Conservation (phyloP, 169 alveolate species). For the Neospora caninum region DNA sequence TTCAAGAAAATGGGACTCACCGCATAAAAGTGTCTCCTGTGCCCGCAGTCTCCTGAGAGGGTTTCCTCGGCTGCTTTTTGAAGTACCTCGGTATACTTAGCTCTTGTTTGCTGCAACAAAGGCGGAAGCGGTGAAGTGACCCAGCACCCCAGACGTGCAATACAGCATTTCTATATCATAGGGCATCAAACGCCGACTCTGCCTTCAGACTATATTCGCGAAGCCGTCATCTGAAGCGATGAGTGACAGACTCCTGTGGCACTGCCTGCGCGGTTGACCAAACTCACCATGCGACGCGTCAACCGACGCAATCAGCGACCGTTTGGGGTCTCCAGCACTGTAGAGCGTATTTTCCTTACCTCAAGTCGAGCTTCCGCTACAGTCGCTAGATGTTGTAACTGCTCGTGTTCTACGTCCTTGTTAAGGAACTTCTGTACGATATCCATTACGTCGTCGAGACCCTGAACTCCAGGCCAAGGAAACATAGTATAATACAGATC, state of each 20-base stretch:
- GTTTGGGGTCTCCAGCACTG: not conserved
- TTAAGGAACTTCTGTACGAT: constrained; percentile 68
- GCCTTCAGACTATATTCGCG: too few relatives aligned
- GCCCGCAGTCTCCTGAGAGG: constrained; percentile 31
- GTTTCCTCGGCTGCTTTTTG: constrained; percentile 38
- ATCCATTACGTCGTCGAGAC: constrained; percentile 70
- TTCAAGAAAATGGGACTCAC: not conserved
- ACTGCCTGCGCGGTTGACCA: too few relatives aligned
- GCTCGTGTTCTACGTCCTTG: constrained; percentile 61
- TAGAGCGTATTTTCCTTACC: constrained; percentile 10
- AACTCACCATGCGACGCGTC: not conserved
- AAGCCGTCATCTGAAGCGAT: too few relatives aligned
- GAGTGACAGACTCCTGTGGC: too few relatives aligned
- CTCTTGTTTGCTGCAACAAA: not conserved
- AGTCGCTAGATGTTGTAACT: constrained; percentile 56
- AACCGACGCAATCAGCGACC: not conserved
- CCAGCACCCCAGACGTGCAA: not conserved
- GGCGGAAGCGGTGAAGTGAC: not conserved
- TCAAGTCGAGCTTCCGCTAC: constrained; percentile 65
- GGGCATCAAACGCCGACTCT: too few relatives aligned
- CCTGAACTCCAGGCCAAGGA: constrained; percentile 24
- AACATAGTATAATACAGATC: not conserved
- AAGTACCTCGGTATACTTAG: not conserved
- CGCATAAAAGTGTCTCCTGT: constrained; percentile 11
- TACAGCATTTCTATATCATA: not conserved